These are phyloP conservation scores for Lumnitzera littorea DNA, from an alignment of 345 rosid genomes.

Conservation along the genomic window DNA sequence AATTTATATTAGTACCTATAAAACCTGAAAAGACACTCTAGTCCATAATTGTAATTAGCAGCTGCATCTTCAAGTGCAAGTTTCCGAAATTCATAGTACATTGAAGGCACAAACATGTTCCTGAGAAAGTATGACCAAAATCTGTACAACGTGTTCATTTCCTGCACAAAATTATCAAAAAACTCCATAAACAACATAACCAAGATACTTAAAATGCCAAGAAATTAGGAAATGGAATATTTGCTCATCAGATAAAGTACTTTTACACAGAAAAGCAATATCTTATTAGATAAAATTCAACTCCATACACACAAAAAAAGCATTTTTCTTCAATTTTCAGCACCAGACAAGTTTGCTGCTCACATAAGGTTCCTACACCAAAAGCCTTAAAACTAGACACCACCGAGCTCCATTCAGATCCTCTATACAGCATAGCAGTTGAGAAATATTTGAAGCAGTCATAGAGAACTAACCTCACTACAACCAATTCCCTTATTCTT, in stretches of 20 bases:
- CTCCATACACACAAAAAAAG: no score
- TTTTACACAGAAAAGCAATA: no score
- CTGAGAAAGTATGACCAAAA: constrained; percentile 97
- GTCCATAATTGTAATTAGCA: constrained; percentile 73
- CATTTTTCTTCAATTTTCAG: no score
- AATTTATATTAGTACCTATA: constrained; percentile 50
- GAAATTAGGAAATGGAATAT: no score
- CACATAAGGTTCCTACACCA: no score
- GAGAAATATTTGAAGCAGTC: background rate
- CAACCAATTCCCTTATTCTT: constrained; percentile 82
- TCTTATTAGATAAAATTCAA: no score
- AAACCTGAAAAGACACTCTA: constrained; percentile 95
- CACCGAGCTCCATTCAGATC: background rate
- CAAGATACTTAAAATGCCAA: background rate
- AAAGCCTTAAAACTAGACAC: no score
- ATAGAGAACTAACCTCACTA: constrained; percentile 69
- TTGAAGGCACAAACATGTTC: constrained; percentile 58
- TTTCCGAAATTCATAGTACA: constrained; percentile 85
- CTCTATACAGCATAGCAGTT: background rate
- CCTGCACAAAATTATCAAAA: constrained; percentile 43
- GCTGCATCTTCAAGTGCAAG: constrained; percentile 85
- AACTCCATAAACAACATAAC: background rate
- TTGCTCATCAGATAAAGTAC: no score
- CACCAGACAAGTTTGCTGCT: no score
- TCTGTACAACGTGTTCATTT: constrained; percentile 89